Evolutionary conservation across 139 green algal species (phyloP), one percentile per base, ranked within the genome.

Genomic region (Tetraselmis striata): DNA sequence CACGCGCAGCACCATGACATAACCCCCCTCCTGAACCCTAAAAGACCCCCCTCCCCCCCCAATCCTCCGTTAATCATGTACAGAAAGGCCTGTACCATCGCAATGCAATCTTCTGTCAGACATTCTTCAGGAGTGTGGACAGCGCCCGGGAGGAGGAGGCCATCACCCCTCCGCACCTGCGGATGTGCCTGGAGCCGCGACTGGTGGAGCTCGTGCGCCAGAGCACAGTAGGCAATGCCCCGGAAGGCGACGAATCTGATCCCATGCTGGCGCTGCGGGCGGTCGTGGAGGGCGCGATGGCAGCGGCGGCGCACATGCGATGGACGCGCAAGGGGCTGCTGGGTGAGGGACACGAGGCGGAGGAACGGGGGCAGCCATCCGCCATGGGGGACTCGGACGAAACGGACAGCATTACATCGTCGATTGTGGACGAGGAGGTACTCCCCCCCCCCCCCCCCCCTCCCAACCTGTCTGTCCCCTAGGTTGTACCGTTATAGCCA

Each of bases 51-150:
- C n/a, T n/a, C n/a, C n/a, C n/a, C n/a, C n/a, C n/a, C n/a, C n/a
- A n/a, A n/a, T n/a, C n/a, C n/a, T n/a, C n/a, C n/a, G n/a, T n/a
- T n/a, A n/a, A n/a, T n/a, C n/a, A n/a, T n/a, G n/a, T n/a, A n/a
- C 86, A 87, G 86, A 45, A 29, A 2, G 86, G 86, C 28, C 83
- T 83, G 32, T 86, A 85, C 79, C 77, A 86, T 76, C 77, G 84
- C 31, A 89, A 89, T 29, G 24, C 75, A 29, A 31, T 77, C 58
- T 86, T 85, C 18, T 18, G 45, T 5, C 45, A 67, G 45, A 25
- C 45, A 18, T 67, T 67, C 45, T 67, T 18, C 45, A 5, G 45
- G 18, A 67, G 45, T 67, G 45, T 67, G 45, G 45, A 67, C 11
- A 67, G 45, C 18, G 45, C 45, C 11, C 45, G 45, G 45, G 45